Base-by-base conservation (phyloP, 2,329 filamentous ascomycete species). In the Rasamsonia emersonii region DNA sequence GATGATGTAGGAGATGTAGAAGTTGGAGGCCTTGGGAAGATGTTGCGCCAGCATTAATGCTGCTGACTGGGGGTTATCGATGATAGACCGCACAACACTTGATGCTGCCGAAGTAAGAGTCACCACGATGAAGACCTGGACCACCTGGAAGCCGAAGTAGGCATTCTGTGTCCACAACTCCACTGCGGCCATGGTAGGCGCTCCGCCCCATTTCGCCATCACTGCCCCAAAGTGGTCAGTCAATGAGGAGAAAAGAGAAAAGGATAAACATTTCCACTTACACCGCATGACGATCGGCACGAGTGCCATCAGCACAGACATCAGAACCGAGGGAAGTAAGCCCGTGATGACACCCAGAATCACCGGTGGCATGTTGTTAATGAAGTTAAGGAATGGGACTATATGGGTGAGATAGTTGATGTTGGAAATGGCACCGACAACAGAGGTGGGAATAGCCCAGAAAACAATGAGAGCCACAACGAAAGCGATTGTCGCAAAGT, bases 1-100 rank as follows among this genome's bases (percentile, higher is more conserved):
- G 18, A 96, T 76, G 44, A 98, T 93, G 62, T 96, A 98, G 0
- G 82, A 85, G 13, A 96, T 79, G 59, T 95, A 98, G 53, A 96
- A 93, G 61, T 93, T 96, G 39, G 86, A 88, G 0, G 86, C 79
- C 35, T 75, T 79, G 11, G 91, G 91, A 4, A 98, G 68, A 37
- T 83, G 81, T 10, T 68, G 50, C 1, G 86, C 80, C 3, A 94
- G 69, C 23, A 93, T 60, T 0, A 54, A 61, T 0, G 85, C 75
- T 5, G 77, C 73, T 0, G 61, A 61, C 2, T 64, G 54, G 0
- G 86, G 86, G 3, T 85, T 46, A 0, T 76, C 23, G 9, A 77
- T 64, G 28, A 93, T 78, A 13, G 75, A 47, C 15, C 71, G 62
- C 2, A 77, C 68, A 0, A 84, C 76, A 5, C 79, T 73, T 3